Evolutionary conservation across 1,284 basidiomycete species (phyloP).

Genomic region (Irpex rosettiformis): DNA sequence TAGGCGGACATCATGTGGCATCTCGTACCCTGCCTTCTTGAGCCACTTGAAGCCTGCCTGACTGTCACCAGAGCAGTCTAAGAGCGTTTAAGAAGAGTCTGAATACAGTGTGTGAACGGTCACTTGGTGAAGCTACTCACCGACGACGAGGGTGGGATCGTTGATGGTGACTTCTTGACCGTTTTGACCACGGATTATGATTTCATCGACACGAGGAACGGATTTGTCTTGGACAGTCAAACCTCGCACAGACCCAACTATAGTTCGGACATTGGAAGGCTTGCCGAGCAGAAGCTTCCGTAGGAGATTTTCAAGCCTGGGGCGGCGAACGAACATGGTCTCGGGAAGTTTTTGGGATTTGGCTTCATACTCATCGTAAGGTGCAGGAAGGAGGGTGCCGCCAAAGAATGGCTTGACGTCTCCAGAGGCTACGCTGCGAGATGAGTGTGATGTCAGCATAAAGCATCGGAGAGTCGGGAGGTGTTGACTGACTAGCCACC

Average conservation of each 20-base stretch:
- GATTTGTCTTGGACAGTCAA: not conserved
- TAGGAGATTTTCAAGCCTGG: conserved; percentile 14
- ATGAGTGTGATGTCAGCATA: not conserved
- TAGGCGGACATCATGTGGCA: conserved; percentile 8
- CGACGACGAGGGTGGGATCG: conserved; percentile 14
- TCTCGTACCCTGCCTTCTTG: conserved; percentile 12
- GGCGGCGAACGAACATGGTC: conserved; percentile 14
- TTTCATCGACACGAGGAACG: not conserved
- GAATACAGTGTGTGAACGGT: not conserved
- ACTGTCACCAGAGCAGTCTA: conserved; percentile 15
- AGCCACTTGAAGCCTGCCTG: conserved; percentile 17
- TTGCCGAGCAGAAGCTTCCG: conserved; percentile 9
- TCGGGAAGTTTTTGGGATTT: conserved; percentile 8
- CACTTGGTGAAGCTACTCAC: not conserved
- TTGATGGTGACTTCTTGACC: conserved; percentile 12
- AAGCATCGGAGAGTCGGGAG: not conserved
- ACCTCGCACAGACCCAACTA: conserved; percentile 10
- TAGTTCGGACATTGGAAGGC: conserved; percentile 11
- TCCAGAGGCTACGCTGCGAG: conserved; percentile 10
- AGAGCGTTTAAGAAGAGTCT: not conserved
- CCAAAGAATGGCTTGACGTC: conserved; percentile 17
- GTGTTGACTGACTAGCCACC: conserved; percentile 11
- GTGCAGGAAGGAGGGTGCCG: conserved; percentile 13
- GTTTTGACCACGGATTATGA: conserved; percentile 7
- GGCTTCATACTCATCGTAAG: conserved; percentile 13